These are phyloP conservation scores for Blastobotrys persicus DNA, from an alignment of 1,139 yeast genomes.

Conservation along the genomic window DNA sequence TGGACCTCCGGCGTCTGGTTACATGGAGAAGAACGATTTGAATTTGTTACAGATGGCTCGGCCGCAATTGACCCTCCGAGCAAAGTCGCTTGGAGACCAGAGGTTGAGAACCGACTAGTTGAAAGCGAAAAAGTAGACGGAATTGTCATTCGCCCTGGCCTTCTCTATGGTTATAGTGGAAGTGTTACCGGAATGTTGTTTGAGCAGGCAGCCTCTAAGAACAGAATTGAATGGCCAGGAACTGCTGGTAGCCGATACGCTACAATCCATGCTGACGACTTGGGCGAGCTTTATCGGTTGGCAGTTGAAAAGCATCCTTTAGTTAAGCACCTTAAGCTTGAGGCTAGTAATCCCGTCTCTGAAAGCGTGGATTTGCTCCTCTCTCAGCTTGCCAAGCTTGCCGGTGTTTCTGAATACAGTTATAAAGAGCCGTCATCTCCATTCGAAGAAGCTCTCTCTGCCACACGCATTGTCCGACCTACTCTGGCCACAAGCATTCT, in stretches of 20 bases:
- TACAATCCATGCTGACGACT: conserved; percentile 10
- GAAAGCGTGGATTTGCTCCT: conserved; percentile 10
- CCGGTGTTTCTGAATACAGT: neutral
- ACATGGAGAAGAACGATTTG: conserved; percentile 11
- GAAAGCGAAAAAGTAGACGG: conserved; percentile 6
- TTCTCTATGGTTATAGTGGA: conserved; percentile 8
- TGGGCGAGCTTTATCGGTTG: conserved; percentile 6
- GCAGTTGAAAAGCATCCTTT: conserved; percentile 11
- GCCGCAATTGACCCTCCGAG: conserved; percentile 4
- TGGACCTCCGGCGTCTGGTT: conserved; percentile 13
- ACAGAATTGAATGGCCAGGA: conserved; percentile 11
- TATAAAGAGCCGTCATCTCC: conserved; percentile 4
- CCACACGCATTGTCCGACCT: conserved; percentile 6
- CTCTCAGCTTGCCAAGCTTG: conserved; percentile 3
- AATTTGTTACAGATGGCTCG: conserved; percentile 8
- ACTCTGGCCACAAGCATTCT: conserved; percentile 7
- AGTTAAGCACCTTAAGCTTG: conserved; percentile 8
- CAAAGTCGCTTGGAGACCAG: conserved; percentile 10
- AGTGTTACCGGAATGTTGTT: conserved; percentile 11
- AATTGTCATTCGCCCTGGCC: conserved; percentile 10
- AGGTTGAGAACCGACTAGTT: conserved; percentile 4
- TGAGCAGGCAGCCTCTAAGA: conserved; percentile 3
- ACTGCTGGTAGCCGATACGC: conserved; percentile 11
- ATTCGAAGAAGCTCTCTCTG: conserved; percentile 9
- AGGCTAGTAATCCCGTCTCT: conserved; percentile 7